These are phyloP conservation scores for Phytophthora colocasiae DNA, from an alignment of 352 stramenopile genomes.

Conservation along the genomic window DNA sequence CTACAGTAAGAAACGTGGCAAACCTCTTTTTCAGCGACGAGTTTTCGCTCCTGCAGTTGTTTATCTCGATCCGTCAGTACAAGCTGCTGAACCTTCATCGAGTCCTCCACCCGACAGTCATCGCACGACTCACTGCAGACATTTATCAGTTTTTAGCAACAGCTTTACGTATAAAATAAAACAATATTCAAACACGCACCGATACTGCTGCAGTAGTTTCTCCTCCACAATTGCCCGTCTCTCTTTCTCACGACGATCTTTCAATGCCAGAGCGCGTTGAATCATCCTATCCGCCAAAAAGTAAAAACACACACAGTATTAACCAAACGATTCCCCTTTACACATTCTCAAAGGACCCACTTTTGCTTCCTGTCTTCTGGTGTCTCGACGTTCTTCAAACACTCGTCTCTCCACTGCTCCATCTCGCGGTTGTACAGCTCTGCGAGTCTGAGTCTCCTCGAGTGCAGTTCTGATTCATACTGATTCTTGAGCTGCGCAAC, in stretches of 20 bases:
- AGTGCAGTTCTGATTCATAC: constrained; percentile 78
- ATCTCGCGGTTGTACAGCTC: constrained; percentile 83
- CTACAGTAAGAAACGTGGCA: not conserved
- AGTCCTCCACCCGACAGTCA: constrained; percentile 68
- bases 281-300: constrained; percentile 62
- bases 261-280: constrained; percentile 72
- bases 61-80: constrained; percentile 64
- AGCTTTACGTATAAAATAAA: no score
- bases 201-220: constrained; percentile 80
- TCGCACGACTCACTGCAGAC: constrained; percentile 68
- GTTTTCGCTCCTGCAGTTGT: constrained; percentile 66
- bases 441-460: constrained; percentile 65
- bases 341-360: constrained; percentile 26
- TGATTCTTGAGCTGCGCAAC: constrained; percentile 72
- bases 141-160: not conserved
- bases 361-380: constrained; percentile 83
- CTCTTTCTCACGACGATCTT: constrained; percentile 67
- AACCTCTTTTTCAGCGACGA: constrained; percentile 57
- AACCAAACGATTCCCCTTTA: no score
- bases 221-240: constrained; percentile 70
- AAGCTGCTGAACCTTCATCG: constrained; percentile 65
- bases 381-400: constrained; percentile 75
- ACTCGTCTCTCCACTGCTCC: constrained; percentile 73
- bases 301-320: not conserved
- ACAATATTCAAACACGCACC: constrained; percentile 32